Evolutionary conservation across 1,139 yeast genomes (phyloP).

Genomic region (Geotrichum histeridarum): DNA sequence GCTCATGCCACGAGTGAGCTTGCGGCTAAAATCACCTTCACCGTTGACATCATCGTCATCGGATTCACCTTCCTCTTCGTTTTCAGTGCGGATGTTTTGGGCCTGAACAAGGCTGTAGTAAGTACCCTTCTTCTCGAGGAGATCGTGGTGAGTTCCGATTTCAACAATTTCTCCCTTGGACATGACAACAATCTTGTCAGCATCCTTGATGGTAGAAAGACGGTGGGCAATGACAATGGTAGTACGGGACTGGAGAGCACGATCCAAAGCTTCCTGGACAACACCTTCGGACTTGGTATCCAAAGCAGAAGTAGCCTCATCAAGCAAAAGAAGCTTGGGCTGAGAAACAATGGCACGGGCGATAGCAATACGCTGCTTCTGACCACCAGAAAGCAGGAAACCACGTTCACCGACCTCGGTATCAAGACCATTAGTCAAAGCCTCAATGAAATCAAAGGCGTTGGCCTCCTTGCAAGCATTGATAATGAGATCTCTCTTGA

Average conservation of each 20-base stretch:
- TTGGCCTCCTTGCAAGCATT: slow-evolving; percentile 41
- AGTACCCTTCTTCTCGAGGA: slow-evolving; percentile 35
- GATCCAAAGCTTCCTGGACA: slow-evolving; percentile 50
- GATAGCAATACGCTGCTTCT: slow-evolving; percentile 82
- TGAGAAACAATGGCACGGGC: slow-evolving; percentile 71
- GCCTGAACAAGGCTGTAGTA: slow-evolving; percentile 39
- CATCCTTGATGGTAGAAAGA: slow-evolving; percentile 61
- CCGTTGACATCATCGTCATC: slow-evolving; percentile 1
- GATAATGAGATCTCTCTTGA: slow-evolving; percentile 33
- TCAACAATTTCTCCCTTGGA: slow-evolving; percentile 41
- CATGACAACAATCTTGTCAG: slow-evolving; percentile 45
- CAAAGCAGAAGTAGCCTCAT: slow-evolving; percentile 77
- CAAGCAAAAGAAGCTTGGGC: slow-evolving; percentile 59
- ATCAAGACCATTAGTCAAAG: slow-evolving; percentile 42
- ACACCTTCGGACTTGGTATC: slow-evolving; percentile 62
- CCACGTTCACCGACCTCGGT: slow-evolving; percentile 57
- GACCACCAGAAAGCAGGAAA: slow-evolving; percentile 68
- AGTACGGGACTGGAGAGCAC: slow-evolving; percentile 59
- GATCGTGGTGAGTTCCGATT: slow-evolving; percentile 41
- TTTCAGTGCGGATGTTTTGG: slow-evolving; percentile 28
- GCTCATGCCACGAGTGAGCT: neutral
- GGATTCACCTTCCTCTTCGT: slow-evolving; percentile 15
- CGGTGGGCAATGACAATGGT: slow-evolving; percentile 79
- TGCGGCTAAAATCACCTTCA: slow-evolving; percentile 22
- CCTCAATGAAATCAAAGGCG: slow-evolving; percentile 41